A percentile compares a stretch with the other conserved stretches of the same genome.
Evolutionary conservation across 768 basidiomycete genomes (phyloP).

Genomic region (Phaeotremella skinneri): DNA sequence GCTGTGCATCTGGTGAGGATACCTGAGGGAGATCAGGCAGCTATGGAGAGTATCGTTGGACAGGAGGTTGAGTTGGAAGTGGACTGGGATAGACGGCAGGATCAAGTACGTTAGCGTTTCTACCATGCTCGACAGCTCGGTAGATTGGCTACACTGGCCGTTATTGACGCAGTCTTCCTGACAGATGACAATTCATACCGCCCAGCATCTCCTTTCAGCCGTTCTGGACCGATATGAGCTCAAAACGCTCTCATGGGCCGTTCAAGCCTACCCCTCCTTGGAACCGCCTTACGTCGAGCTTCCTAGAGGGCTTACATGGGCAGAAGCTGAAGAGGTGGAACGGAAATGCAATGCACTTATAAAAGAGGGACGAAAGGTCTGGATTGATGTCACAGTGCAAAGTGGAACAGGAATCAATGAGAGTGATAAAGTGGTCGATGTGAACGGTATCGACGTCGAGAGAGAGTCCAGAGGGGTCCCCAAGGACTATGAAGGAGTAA

Average conservation of each 20-base stretch:
- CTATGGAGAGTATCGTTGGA: constrained; percentile 14
- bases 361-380: constrained; percentile 33
- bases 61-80: constrained; percentile 41
- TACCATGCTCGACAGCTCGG: neutral
- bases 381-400: constrained; percentile 47
- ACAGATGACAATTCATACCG: constrained; percentile 49
- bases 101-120: constrained; percentile 37
- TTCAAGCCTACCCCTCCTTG: constrained; percentile 44
- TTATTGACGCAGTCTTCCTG: constrained; percentile 1
- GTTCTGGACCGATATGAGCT: constrained; percentile 40
- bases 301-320: constrained; percentile 34
- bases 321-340: constrained; percentile 44
- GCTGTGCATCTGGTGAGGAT: constrained; percentile 45
- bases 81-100: constrained; percentile 48
- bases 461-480: constrained; percentile 45
- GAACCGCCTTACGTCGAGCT: constrained; percentile 50
- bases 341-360: constrained; percentile 41
- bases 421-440: constrained; percentile 17
- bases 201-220: constrained; percentile 50
- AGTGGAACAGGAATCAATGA: constrained; percentile 14
- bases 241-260: constrained; percentile 47
- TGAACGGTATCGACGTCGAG: constrained; percentile 23
- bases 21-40: constrained; percentile 12
- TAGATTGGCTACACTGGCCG: neutral
- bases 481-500: constrained; percentile 48